A percentile compares a stretch with the other conserved stretches of the same genome.
These are phyloP conservation scores for Alternaria gaisen DNA, from an alignment of 2,329 filamentous ascomycete genomes.

Conservation along the genomic window DNA sequence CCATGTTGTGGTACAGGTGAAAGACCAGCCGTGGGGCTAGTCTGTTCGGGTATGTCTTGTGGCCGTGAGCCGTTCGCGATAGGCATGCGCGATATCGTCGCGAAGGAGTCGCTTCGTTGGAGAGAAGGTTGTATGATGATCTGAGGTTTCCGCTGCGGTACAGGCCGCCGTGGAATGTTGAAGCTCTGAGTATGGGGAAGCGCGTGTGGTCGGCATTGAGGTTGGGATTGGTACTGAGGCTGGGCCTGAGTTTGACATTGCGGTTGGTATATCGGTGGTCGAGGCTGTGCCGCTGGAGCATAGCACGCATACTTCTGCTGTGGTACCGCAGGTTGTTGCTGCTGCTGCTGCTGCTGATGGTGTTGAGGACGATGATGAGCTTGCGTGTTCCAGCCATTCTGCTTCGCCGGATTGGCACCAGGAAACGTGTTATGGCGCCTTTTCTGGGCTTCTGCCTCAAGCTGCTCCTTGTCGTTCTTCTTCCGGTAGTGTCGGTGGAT, in stretches of 20 bases:
- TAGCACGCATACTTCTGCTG: slow-evolving; percentile 42
- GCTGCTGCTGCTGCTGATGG: slow-evolving; percentile 15
- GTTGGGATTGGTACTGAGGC: slow-evolving; percentile 20
- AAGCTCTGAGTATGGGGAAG: slow-evolving; percentile 35
- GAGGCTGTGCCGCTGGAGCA: slow-evolving; percentile 19
- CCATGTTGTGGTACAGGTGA: slow-evolving; percentile 24
- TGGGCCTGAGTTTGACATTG: slow-evolving; percentile 19
- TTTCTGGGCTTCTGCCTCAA: slow-evolving; percentile 36
- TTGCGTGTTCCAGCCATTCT: slow-evolving; percentile 21
- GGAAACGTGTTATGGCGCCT: slow-evolving; percentile 43
- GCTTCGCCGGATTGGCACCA: slow-evolving; percentile 31
- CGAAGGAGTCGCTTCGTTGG: slow-evolving; percentile 44
- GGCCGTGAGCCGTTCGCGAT: slow-evolving; percentile 45
- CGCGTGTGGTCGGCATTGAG: slow-evolving; percentile 25
- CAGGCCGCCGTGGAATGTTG: slow-evolving; percentile 39
- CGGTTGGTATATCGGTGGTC: slow-evolving; percentile 9
- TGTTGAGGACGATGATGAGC: slow-evolving; percentile 24
- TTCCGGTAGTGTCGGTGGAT: slow-evolving; percentile 48
- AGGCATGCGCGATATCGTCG: slow-evolving; percentile 47
- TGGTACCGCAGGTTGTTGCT: slow-evolving; percentile 16
- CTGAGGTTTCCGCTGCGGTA: slow-evolving; percentile 34
- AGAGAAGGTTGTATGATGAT: slow-evolving; percentile 42
- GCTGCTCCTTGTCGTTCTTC: slow-evolving; percentile 43
- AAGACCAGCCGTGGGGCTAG: slow-evolving; percentile 15
- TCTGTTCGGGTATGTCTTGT: slow-evolving; percentile 19